Percentiles rank a stretch among this genome's conserved stretches.
phyloP scores from a whole-genome alignment of 257 asterid genomes.

The Scutellaria minor region DNA sequence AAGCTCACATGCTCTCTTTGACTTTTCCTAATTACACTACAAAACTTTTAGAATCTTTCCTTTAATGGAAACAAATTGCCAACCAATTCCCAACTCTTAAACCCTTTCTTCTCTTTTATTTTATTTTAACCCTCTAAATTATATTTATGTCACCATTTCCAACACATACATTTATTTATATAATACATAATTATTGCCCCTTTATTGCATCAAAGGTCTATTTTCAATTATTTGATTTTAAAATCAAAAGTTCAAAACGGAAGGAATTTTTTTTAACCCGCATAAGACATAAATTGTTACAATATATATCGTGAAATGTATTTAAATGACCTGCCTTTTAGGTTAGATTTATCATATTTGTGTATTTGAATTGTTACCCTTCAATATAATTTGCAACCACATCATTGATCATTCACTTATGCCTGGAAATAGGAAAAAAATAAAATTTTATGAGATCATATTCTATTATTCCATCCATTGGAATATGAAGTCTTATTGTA shows the following conservation, averaged over 20 bases:
- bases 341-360: too few relatives aligned
- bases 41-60: slow-evolving; percentile 54
- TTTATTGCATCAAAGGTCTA: slow-evolving; percentile 39
- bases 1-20: slow-evolving; percentile 44
- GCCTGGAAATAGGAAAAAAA: too few relatives aligned
- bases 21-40: slow-evolving; percentile 31
- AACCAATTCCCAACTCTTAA: slow-evolving; percentile 15
- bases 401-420: too few relatives aligned
- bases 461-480: too few relatives aligned
- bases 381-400: too few relatives aligned
- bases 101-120: background rate
- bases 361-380: too few relatives aligned
- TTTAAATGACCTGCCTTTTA: too few relatives aligned
- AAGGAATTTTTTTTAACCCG: too few relatives aligned
- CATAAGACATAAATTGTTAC: too few relatives aligned
- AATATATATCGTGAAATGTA: too few relatives aligned
- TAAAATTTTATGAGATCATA: too few relatives aligned
- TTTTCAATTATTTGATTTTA: background rate
- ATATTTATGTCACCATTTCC: slow-evolving; percentile 31
- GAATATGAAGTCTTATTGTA: too few relatives aligned
- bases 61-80: slow-evolving; percentile 55
- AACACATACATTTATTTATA: background rate
- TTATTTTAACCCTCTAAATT: background rate
- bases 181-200: slow-evolving; percentile 8
- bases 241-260: background rate